Base-by-base conservation (phyloP, 2,329 filamentous ascomycete species). In the Cladosporium sp. region DNA sequence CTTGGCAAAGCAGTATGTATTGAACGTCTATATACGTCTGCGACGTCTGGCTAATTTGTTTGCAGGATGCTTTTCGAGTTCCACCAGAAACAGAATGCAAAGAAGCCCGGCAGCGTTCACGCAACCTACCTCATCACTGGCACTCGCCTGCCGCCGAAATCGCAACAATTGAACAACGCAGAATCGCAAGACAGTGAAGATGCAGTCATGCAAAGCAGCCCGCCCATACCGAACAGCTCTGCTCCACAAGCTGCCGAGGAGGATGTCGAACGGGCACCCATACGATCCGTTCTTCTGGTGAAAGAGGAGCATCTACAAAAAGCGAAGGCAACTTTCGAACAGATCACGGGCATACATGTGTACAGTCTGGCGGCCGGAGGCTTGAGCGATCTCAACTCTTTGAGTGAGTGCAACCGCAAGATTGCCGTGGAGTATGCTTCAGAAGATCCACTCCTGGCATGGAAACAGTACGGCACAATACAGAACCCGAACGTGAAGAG, bases 61-160 rank as follows among this genome's bases (percentile, higher is more conserved):
- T 36, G 1, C 43, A 96, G 90, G 77, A 96, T 95, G 86, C 87
- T 93, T 18, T 96, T 87, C 78, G 91, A 96, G 34, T 98, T 96
- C 71, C 87, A 97, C 76, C 83, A 85, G 68, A 86, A 84, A 65
- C 91, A 96, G 75, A 96, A 93, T 77, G 83, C 82, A 63, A 91
- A 90, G 77, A 90, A 88, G 67, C 84, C 90, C 0, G 85, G 87
- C 25, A 89, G 88, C 28, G 83, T 97, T n/a, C 87, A 96, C 79
- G 95, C 94, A 53, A 97, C 93, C n/a, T 99, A 97, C 78, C 82
- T 97, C 58, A 76, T 99, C 54, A 90, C 89, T 59, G 95, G 94
- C 46, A 85, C 82, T 25, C 90, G 86, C 72, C 64, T 82, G 78
- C 62, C 72, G 73, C 6, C 74, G 75, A 21, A 76, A 78, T 16